A percentile compares a stretch with the other conserved stretches of the same genome.
Conservation (phyloP, 2,329 filamentous ascomycete species). For the Davidsoniella australis region DNA sequence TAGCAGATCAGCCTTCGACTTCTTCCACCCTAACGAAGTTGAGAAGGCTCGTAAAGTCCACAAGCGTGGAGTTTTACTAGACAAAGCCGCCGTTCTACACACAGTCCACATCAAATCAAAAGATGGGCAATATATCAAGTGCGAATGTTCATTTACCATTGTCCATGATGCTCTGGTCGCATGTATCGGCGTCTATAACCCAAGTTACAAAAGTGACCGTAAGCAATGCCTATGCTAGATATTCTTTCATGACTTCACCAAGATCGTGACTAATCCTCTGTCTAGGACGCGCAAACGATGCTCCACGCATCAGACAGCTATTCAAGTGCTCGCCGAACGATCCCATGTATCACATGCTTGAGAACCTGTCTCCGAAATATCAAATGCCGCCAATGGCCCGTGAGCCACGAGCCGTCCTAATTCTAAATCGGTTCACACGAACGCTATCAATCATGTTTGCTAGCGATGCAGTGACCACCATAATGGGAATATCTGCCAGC, state of each 20-base stretch:
- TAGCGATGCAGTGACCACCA: constrained; percentile 56
- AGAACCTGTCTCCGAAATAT: constrained; percentile 71
- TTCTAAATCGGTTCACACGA: constrained; percentile 71
- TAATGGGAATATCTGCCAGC: constrained; percentile 55
- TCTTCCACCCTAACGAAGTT: constrained; percentile 69
- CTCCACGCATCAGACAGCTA: constrained; percentile 59
- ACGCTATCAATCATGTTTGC: constrained; percentile 76
- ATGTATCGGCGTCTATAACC: constrained; percentile 61
- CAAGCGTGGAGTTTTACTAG: constrained; percentile 54
- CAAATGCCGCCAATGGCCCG: constrained; percentile 43
- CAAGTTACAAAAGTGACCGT: constrained; percentile 57
- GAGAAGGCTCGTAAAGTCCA: constrained; percentile 58
- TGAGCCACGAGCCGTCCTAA: constrained; percentile 68
- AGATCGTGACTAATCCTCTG: neutral
- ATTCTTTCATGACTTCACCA: neutral
- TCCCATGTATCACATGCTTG: constrained; percentile 78
- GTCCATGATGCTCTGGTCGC: constrained; percentile 79
- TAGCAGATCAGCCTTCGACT: constrained; percentile 66
- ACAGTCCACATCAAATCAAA: constrained; percentile 8
- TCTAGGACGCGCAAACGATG: constrained; percentile 57
- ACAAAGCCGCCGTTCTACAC: constrained; percentile 70
- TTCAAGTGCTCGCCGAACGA: constrained; percentile 71
- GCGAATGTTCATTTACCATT: constrained; percentile 78
- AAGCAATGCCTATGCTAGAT: constrained; percentile 22
- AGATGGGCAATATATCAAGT: constrained; percentile 44